Percentiles rank a stretch among this genome's conserved stretches.
phyloP scores from a whole-genome alignment of 2,329 filamentous ascomycete genomes.

The Zasmidium citrigriseum region DNA sequence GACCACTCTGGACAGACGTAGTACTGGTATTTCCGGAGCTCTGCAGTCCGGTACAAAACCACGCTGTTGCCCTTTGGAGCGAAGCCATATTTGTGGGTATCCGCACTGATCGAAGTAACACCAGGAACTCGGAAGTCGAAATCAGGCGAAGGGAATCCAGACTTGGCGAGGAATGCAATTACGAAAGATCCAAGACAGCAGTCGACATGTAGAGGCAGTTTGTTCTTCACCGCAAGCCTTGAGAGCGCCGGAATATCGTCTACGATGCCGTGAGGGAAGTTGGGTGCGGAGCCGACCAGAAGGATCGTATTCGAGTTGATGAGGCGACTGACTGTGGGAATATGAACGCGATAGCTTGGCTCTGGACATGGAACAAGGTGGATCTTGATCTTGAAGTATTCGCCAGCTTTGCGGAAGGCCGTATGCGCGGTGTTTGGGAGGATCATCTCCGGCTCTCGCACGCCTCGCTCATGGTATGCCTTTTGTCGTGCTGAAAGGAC shows the following conservation, averaged over 20 bases:
- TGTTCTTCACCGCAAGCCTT: slow-evolving; percentile 74
- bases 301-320: slow-evolving; percentile 94
- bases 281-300: slow-evolving; percentile 91
- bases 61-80: slow-evolving; percentile 97
- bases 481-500: slow-evolving; percentile 88
- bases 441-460: slow-evolving; percentile 97
- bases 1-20: slow-evolving; percentile 95
- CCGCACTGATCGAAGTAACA: slow-evolving; percentile 92
- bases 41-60: slow-evolving; percentile 79
- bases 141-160: slow-evolving; percentile 84
- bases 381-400: slow-evolving; percentile 96
- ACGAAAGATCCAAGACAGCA: slow-evolving; percentile 97
- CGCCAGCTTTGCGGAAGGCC: slow-evolving; percentile 90
- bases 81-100: slow-evolving; percentile 99
- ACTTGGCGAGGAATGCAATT: slow-evolving; percentile 84
- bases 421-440: slow-evolving; percentile 93
- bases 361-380: slow-evolving; percentile 86
- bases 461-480: slow-evolving; percentile 78
- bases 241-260: slow-evolving; percentile 89
- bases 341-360: slow-evolving; percentile 80
- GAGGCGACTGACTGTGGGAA: slow-evolving; percentile 74
- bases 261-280: slow-evolving; percentile 97
- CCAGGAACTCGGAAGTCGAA: slow-evolving; percentile 95
- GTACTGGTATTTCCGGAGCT: slow-evolving; percentile 87
- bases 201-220: slow-evolving; percentile 89